phyloP scores from a whole-genome alignment of 2,329 filamentous ascomycete species.

The Alternaria longipes region DNA sequence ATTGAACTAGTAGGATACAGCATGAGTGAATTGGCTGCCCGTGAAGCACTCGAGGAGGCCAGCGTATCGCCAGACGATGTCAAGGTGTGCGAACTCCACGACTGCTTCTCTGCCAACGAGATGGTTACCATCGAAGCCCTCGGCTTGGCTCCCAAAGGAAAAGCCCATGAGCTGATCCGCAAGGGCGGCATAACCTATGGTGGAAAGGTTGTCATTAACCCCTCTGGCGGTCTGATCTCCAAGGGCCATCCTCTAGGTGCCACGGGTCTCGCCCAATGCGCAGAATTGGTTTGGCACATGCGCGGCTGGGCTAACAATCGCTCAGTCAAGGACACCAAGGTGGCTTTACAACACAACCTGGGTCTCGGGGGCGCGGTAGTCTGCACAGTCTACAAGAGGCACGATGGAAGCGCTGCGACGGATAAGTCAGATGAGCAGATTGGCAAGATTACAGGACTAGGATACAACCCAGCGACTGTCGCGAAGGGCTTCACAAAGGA shows the following conservation, averaged over 20 bases:
- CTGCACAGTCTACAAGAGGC: slow-evolving; percentile 86
- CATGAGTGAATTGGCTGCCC: slow-evolving; percentile 79
- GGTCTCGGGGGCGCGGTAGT: slow-evolving; percentile 91
- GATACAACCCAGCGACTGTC: slow-evolving; percentile 91
- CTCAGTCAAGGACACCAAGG: slow-evolving; percentile 71
- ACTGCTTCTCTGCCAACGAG: slow-evolving; percentile 96
- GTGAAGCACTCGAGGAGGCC: slow-evolving; percentile 77
- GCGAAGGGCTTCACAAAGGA: slow-evolving; percentile 86
- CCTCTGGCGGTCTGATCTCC: slow-evolving; percentile 91
- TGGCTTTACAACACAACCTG: slow-evolving; percentile 89
- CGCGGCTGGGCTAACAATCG: slow-evolving; percentile 96
- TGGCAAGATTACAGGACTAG: slow-evolving; percentile 72
- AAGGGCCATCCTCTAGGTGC: slow-evolving; percentile 96
- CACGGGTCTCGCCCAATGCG: slow-evolving; percentile 93
- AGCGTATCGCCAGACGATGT: slow-evolving; percentile 72
- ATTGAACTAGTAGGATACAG: slow-evolving; percentile 91
- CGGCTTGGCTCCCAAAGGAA: slow-evolving; percentile 77
- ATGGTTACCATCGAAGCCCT: slow-evolving; percentile 90
- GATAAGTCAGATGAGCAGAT: slow-evolving; percentile 70
- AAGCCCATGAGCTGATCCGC: slow-evolving; percentile 91
- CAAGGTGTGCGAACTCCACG: slow-evolving; percentile 90
- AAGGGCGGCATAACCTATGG: slow-evolving; percentile 92
- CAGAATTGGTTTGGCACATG: slow-evolving; percentile 94
- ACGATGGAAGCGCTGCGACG: slow-evolving; percentile 74
- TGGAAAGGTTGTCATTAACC: slow-evolving; percentile 83